A percentile compares a stretch with the other conserved stretches of the same genome.
Evolutionary conservation across 2,329 filamentous ascomycete species (phyloP).

Genomic region (Coniochaeta hoffmannii): DNA sequence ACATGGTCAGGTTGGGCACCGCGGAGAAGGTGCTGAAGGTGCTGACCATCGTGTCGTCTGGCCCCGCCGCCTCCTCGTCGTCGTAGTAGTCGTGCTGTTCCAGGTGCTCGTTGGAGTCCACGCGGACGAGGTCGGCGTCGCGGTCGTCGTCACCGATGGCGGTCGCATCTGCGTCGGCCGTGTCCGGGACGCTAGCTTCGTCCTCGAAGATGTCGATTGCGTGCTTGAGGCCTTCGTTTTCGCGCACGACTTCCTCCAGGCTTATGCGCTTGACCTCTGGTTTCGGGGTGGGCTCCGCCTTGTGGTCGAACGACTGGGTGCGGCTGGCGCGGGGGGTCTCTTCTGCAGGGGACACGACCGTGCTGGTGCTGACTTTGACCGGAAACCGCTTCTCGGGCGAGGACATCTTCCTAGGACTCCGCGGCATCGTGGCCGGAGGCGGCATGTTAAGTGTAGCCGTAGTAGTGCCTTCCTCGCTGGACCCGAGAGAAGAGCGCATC

Average conservation of each 20-base stretch:
- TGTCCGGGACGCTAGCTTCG: conserved; percentile 25
- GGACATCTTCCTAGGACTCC: conserved; percentile 39
- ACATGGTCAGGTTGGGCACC: conserved; percentile 78
- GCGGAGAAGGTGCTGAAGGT: conserved; percentile 86
- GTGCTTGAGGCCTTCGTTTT: conserved; percentile 48
- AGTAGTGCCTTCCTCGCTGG: conserved; percentile 12
- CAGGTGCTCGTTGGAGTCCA: conserved; percentile 12
- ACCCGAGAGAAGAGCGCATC: background rate
- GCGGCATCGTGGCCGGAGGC: conserved; percentile 20
- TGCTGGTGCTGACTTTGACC: conserved; percentile 40
- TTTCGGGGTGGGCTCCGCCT: background rate
- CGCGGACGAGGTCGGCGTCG: conserved; percentile 18
- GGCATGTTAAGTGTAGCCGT: conserved; percentile 16
- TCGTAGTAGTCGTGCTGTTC: conserved; percentile 18
- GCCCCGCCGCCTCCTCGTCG: conserved; percentile 36
- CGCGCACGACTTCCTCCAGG: conserved; percentile 45
- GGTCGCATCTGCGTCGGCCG: conserved; percentile 2
- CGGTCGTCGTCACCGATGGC: conserved; percentile 10
- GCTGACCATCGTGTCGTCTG: conserved; percentile 70
- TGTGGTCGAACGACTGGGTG: background rate
- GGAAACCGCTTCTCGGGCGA: conserved; percentile 53
- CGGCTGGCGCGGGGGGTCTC: conserved; percentile 9
- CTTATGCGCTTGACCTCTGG: conserved; percentile 29
- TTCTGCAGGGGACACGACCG: conserved; percentile 2
- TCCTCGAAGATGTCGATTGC: conserved; percentile 59